Evolutionary conservation across 169 alveolate genomes (phyloP), one percentile per base, ranked within the genome.

Genomic region (Babesia microti): DNA sequence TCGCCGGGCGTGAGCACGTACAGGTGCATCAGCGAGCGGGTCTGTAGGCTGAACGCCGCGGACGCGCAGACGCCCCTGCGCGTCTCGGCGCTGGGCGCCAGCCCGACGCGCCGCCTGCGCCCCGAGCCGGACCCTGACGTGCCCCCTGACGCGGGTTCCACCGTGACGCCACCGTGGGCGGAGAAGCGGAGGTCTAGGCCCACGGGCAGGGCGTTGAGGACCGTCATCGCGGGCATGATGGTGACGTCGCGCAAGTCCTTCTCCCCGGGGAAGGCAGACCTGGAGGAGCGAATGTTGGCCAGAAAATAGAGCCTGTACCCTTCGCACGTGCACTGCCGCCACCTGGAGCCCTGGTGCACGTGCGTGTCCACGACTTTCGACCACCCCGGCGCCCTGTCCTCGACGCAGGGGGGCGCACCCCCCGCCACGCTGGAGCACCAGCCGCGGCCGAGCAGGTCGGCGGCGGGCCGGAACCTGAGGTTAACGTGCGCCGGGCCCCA

Each of bases 241-340:
- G 73, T 63, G 29, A 82, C 59, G 14, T 73, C 76, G 17, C 59
- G 63, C 44, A 75, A 34, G 24, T 82, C 78, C 33, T 63, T 67
- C 40, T 82, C 83, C 17, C 88, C 87, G 7, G 91, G 91, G 41
- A 82, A 37, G 1, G 83, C 80, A 45, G 85, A 72, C 63, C 59
- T 58, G 33, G 59, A 27, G 50, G 68, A 55, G 26, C 59, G 73
- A 24, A 74, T 75, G 22, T 78, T 41, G 21, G 78, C 90, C 37
- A 78, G 54, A 36, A 78, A 82, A 40, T 74, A 82, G n/a, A 82
- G 39, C 34, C 67, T 35, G 35, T 57, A 30, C 18, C 67, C 52
- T 0, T 52, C 72, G 28, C 68, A 54, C 26, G 51, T 53, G 41
- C 75, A 63, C 32, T 63, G 75, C 12, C 75, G 40, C 0, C 51